A percentile compares a stretch with the other conserved stretches of the same genome.
These are phyloP conservation scores for Phytophthora ohioensis DNA, from an alignment of 352 stramenopile genomes.

Conservation along the genomic window DNA sequence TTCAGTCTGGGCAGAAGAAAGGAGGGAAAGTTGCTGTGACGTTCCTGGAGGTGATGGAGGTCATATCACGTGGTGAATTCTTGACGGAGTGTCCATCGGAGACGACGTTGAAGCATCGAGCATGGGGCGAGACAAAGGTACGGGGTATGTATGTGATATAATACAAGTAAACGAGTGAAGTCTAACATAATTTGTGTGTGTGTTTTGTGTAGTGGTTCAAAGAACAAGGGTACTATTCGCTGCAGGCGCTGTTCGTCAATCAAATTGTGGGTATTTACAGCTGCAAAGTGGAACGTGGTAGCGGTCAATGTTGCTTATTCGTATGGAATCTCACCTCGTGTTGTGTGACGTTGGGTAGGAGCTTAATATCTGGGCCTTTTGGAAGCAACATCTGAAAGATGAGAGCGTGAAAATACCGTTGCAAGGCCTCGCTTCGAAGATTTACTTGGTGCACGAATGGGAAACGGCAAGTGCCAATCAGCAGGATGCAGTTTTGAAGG, in stretches of 20 bases:
- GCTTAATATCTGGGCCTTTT: constrained; percentile 73
- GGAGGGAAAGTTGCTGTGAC: constrained; percentile 1
- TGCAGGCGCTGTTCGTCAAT: constrained; percentile 75
- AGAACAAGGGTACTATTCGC: constrained; percentile 64
- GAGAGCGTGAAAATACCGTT: constrained; percentile 48
- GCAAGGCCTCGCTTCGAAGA: constrained; percentile 58
- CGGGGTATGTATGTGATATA: constrained; percentile 3
- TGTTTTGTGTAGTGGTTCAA: constrained; percentile 62
- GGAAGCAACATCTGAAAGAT: constrained; percentile 47
- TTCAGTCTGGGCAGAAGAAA: constrained; percentile 13
- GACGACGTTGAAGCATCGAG: constrained; percentile 37
- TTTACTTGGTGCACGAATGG: constrained; percentile 64
- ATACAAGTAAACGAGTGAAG: background rate
- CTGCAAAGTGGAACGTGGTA: background rate
- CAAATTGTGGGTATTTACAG: constrained; percentile 66
- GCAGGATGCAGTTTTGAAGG: constrained; percentile 28
- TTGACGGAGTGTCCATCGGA: constrained; percentile 50
- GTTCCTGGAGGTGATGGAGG: constrained; percentile 58
- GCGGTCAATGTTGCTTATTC: background rate
- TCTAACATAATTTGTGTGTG: constrained; percentile 2
- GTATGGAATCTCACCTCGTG: constrained; percentile 14
- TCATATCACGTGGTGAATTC: constrained; percentile 67
- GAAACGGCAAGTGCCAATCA: constrained; percentile 26
- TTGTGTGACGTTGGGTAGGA: constrained; percentile 48
- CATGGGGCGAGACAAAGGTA: constrained; percentile 66